Evolutionary conservation across 148 eudicot genomes (phyloP).

Genomic region (Chenopodium suecicum): DNA sequence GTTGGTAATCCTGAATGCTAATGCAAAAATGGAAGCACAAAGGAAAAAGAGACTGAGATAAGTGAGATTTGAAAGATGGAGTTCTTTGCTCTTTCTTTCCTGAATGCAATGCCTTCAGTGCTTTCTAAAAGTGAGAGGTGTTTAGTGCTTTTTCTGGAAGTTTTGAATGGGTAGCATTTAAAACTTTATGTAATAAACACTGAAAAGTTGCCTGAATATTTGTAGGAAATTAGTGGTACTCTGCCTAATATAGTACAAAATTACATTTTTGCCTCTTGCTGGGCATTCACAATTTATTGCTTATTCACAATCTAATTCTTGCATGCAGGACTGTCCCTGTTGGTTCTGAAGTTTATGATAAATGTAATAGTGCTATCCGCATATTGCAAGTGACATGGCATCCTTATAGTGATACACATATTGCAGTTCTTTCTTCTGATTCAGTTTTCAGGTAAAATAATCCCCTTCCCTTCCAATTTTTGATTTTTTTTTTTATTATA

Average conservation of each 20-base stretch:
- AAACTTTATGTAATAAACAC: not conserved
- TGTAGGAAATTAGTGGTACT: not conserved
- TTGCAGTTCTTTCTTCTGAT: conserved; percentile 91
- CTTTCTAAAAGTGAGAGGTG: not conserved
- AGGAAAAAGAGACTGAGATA: no score
- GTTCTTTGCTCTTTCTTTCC: not conserved
- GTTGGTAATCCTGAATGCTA: not conserved
- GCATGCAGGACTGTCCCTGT: conserved; percentile 62
- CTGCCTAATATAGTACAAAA: not conserved
- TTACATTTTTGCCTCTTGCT: not conserved
- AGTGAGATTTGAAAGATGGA: not conserved
- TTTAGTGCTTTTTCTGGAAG: not conserved
- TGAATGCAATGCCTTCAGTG: not conserved
- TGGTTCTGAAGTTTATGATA: conserved; percentile 62
- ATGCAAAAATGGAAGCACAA: not conserved
- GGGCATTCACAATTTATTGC: not conserved
- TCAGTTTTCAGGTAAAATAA: conserved; percentile 80
- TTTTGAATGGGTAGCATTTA: not conserved
- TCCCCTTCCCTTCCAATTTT: not conserved
- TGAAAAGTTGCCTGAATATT: not conserved
- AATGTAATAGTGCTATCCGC: conserved; percentile 49
- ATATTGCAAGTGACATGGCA: conserved; percentile 76
- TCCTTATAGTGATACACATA: conserved; percentile 78
- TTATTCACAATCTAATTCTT: not conserved
- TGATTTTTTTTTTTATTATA: no score